Evolutionary conservation across 2,329 filamentous ascomycete genomes (phyloP).

Genomic region (Epichloe coenophiala): DNA sequence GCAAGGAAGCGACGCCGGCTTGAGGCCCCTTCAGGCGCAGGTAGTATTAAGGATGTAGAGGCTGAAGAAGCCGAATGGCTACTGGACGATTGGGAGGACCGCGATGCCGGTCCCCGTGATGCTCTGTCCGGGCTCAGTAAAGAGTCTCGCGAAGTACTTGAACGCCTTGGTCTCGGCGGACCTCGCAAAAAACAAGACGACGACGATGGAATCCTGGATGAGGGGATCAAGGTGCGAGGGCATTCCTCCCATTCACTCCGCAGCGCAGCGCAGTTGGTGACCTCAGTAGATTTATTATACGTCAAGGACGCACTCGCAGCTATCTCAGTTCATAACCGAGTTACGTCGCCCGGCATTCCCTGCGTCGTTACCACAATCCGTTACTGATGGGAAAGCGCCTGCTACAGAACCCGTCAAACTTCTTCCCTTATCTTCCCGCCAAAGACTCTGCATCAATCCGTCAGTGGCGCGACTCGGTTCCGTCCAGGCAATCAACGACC

Average conservation of each 20-base stretch:
- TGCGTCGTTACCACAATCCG: slow-evolving; percentile 44
- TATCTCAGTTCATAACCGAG: slow-evolving; percentile 78
- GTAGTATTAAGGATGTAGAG: slow-evolving; percentile 10
- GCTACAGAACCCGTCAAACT: slow-evolving; percentile 50
- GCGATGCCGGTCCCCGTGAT: slow-evolving; percentile 18
- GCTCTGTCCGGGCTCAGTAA: slow-evolving; percentile 50
- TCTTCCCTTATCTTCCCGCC: slow-evolving; percentile 71
- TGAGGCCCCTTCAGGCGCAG: slow-evolving; percentile 19
- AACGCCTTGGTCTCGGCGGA: slow-evolving; percentile 42
- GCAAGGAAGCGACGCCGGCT: slow-evolving; percentile 32
- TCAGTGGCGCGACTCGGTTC: slow-evolving; percentile 59
- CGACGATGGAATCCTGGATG: slow-evolving; percentile 34
- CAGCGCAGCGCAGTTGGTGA: slow-evolving; percentile 13
- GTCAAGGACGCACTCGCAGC: slow-evolving; percentile 82
- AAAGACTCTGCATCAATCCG: slow-evolving; percentile 81
- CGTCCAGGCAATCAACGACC: slow-evolving; percentile 79
- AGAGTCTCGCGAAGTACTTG: slow-evolving; percentile 62
- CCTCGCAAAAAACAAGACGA: slow-evolving; percentile 23
- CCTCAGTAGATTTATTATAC: slow-evolving; percentile 64
- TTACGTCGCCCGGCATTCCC: slow-evolving; percentile 67
- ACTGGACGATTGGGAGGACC: slow-evolving; percentile 57
- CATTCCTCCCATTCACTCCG: slow-evolving; percentile 2
- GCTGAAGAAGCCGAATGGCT: slow-evolving; percentile 58
- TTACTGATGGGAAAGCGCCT: slow-evolving; percentile 15
- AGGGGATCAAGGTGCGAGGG: slow-evolving; percentile 51